Percentiles rank a stretch among this genome's conserved stretches.
phyloP scores from a whole-genome alignment of 2,329 filamentous ascomycete species.

The Colletotrichum spinosum region DNA sequence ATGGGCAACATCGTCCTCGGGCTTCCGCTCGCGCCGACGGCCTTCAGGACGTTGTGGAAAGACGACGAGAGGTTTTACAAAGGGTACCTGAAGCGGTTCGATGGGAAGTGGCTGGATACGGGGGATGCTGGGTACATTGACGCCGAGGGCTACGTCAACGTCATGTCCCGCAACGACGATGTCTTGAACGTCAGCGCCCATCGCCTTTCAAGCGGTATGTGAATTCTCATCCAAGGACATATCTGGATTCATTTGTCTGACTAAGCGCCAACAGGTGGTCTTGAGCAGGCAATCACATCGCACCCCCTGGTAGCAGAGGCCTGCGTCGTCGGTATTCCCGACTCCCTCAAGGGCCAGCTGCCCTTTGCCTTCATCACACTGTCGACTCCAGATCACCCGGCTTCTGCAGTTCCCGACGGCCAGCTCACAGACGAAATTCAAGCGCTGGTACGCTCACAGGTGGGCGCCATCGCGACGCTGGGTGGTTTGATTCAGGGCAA shows the following conservation, averaged over 20 bases:
- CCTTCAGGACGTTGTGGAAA: conserved; percentile 86
- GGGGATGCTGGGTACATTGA: conserved; percentile 92
- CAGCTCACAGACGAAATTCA: conserved; percentile 73
- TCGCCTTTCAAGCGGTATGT: conserved; percentile 83
- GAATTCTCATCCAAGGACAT: no score
- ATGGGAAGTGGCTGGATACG: conserved; percentile 88
- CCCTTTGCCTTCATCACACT: conserved; percentile 88
- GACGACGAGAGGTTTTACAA: conserved; percentile 89
- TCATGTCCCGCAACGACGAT: conserved; percentile 79
- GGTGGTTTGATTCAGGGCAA: conserved; percentile 88
- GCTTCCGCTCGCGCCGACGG: conserved; percentile 85
- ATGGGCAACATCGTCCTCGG: conserved; percentile 95
- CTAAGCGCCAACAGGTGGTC: conserved; percentile 67
- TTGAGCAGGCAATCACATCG: conserved; percentile 90
- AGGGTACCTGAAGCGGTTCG: conserved; percentile 85
- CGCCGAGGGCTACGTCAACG: conserved; percentile 73
- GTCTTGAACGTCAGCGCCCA: conserved; percentile 97
- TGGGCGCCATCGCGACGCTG: conserved; percentile 87
- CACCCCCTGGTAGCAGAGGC: conserved; percentile 85
- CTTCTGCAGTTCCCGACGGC: conserved; percentile 61
- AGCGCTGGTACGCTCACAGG: conserved; percentile 78
- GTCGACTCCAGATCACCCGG: conserved; percentile 58
- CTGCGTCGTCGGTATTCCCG: conserved; percentile 87
- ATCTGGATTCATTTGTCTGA: neutral
- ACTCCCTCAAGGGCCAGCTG: conserved; percentile 87